Percentiles rank a stretch among this genome's conserved stretches.
Evolutionary conservation across 192 early-diverging fungal genomes (phyloP).

Genomic region (Gaertneriomyces sp.): DNA sequence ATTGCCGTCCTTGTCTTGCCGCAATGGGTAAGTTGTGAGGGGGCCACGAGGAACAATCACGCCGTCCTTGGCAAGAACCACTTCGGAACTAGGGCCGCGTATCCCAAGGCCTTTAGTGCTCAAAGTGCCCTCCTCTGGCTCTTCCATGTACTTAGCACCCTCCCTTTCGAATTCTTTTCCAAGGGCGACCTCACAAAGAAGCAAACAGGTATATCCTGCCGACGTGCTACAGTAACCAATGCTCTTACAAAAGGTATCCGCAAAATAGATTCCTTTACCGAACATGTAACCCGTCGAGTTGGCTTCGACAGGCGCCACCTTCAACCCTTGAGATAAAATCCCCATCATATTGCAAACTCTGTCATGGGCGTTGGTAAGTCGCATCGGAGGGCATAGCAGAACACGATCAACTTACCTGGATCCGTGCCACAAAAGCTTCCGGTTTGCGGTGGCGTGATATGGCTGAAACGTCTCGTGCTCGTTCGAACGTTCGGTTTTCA

Average conservation of each 20-base stretch:
- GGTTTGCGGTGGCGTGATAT: conserved; percentile 48
- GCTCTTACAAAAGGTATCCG: conserved; percentile 62
- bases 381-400: too few species aligned
- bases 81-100: conserved; percentile 1
- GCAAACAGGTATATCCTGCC: conserved; percentile 43
- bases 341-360: conserved; percentile 41
- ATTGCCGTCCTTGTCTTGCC: conserved; percentile 14
- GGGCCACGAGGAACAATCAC: conserved; percentile 32
- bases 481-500: conserved; percentile 31
- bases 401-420: conserved; percentile 9
- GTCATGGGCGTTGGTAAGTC: too few species aligned
- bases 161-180: conserved; percentile 38
- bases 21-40: not conserved
- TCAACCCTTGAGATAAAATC: conserved; percentile 55
- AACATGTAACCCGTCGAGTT: conserved; percentile 63
- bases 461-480: conserved; percentile 46
- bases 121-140: conserved; percentile 6
- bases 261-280: conserved; percentile 77
- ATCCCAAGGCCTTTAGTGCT: conserved; percentile 33
- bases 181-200: conserved; percentile 72
- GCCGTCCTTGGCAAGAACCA: conserved; percentile 22
- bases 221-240: conserved; percentile 47
- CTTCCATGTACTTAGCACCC: conserved; percentile 26
- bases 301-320: conserved; percentile 58
- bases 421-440: conserved; percentile 40